Evolutionary conservation across 2,329 filamentous ascomycete genomes (phyloP).

Genomic region (Ambrosiella xylebori): DNA sequence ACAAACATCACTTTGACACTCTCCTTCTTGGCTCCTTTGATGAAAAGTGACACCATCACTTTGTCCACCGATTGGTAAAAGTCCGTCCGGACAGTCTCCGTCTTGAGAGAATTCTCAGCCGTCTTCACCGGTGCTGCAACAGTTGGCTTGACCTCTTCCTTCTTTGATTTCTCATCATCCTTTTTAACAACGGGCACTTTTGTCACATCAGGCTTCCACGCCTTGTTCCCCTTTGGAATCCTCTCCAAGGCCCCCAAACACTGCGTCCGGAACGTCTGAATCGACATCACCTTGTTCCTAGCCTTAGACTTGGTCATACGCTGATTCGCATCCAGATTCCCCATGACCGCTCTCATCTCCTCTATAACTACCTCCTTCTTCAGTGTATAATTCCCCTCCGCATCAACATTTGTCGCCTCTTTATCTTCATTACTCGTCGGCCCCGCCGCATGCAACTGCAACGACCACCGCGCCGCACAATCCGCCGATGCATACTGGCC

Average conservation of each 20-base stretch:
- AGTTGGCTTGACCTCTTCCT: constrained; percentile 3
- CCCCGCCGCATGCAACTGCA: constrained; percentile 24
- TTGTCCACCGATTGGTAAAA: constrained; percentile 14
- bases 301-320: constrained; percentile 17
- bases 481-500: constrained; percentile 59
- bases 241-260: constrained; percentile 28
- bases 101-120: constrained; percentile 12
- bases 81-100: constrained; percentile 15
- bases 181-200: constrained; percentile 12
- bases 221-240: constrained; percentile 27
- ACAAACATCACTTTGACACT: constrained; percentile 21
- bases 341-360: constrained; percentile 19
- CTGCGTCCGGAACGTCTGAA: constrained; percentile 22
- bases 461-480: constrained; percentile 46
- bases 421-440: constrained; percentile 6
- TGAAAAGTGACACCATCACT: constrained; percentile 26
- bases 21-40: constrained; percentile 26
- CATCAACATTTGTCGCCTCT: constrained; percentile 20
- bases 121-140: neutral
- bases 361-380: constrained; percentile 20
- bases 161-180: neutral
- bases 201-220: constrained; percentile 27
- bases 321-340: constrained; percentile 13
- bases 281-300: constrained; percentile 3
- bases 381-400: constrained; percentile 30